Conservation (phyloP, 345 rosid genomes). For the Microthlaspi erraticum region DNA sequence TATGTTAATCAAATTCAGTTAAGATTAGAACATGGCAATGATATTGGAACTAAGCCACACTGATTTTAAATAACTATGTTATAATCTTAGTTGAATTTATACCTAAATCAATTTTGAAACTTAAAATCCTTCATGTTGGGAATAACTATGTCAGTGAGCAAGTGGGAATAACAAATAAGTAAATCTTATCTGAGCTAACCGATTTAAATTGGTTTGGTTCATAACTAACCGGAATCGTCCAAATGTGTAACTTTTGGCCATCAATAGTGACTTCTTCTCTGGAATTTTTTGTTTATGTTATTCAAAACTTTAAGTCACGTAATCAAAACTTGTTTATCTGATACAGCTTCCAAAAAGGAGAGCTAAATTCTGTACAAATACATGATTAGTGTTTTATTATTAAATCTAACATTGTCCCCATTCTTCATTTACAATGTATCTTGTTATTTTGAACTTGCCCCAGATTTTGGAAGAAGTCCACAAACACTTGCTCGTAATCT, state of each 20-base stretch:
- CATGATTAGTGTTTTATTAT: conserved; percentile 38
- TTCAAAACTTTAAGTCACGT: not conserved
- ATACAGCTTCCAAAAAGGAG: conserved; percentile 23
- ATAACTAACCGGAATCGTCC: conserved; percentile 14
- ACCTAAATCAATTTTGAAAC: no score
- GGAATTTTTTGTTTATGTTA: not conserved
- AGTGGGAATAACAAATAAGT: no score
- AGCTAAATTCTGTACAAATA: conserved; percentile 40
- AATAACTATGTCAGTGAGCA: no score
- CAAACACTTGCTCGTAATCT: conserved; percentile 79
- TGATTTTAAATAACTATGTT: no score
- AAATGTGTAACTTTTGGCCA: no score
- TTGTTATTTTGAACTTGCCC: conserved; percentile 51
- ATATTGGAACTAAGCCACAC: no score
- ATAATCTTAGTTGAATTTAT: no score
- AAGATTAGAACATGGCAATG: no score
- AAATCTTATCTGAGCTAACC: no score
- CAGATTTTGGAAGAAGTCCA: conserved; percentile 72
- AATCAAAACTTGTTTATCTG: conserved; percentile 39
- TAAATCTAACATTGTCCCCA: conserved; percentile 9
- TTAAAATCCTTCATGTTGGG: no score
- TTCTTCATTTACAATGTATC: conserved; percentile 44
- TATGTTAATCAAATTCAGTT: no score
- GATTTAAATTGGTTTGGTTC: conserved; percentile 17
- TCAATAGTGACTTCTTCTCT: no score